These are phyloP conservation scores for Colletotrichum brevisporum DNA, from an alignment of 2,329 filamentous ascomycete species.

Conservation along the genomic window DNA sequence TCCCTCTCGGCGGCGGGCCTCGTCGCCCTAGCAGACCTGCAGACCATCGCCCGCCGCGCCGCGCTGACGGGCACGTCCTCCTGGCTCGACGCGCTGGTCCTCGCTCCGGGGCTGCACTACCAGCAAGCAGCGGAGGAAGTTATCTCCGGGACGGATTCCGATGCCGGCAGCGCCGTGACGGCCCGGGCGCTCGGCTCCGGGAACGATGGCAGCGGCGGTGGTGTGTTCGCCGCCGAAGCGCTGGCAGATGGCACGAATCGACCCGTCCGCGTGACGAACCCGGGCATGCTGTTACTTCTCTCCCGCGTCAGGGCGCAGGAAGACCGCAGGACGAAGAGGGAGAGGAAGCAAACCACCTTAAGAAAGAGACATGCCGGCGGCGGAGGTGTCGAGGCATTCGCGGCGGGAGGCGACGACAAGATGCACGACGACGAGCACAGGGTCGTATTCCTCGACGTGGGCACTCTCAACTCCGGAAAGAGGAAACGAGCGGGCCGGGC, in stretches of 20 bases:
- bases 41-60: conserved; percentile 69
- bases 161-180: conserved; percentile 57
- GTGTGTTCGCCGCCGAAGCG: conserved; percentile 23
- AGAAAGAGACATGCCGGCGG: conserved; percentile 46
- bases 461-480: conserved; percentile 43
- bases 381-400: conserved; percentile 15
- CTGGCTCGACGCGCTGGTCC: conserved; percentile 69
- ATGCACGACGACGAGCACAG: not conserved
- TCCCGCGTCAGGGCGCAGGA: conserved; percentile 3
- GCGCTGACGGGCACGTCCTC: conserved; percentile 69
- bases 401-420: not conserved
- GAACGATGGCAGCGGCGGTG: conserved; percentile 11
- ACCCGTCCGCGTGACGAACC: conserved; percentile 28
- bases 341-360: conserved; percentile 36
- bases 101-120: conserved; percentile 73
- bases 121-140: conserved; percentile 68
- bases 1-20: conserved; percentile 67
- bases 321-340: conserved; percentile 49
- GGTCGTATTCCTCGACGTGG: conserved; percentile 33
- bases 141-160: conserved; percentile 56
- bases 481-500: conserved; percentile 41
- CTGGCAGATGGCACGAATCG: conserved; percentile 9
- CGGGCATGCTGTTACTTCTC: conserved; percentile 59
- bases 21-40: conserved; percentile 71
- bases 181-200: conserved; percentile 60